Base-by-base conservation (phyloP, 1,139 yeast genomes). In the Diutina ranongensis region DNA sequence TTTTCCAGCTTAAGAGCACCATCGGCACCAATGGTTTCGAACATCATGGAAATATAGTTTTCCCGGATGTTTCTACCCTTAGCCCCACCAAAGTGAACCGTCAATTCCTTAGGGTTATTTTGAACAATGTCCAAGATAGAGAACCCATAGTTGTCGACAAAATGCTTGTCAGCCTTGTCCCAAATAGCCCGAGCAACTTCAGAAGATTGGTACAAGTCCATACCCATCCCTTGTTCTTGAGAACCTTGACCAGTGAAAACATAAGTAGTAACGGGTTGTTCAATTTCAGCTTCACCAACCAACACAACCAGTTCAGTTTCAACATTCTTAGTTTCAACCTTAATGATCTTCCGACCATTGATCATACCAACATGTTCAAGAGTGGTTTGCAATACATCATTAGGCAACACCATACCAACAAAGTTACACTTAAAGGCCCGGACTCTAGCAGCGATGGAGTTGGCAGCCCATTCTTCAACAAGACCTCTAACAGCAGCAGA, bases 181-280 rank as follows among this genome's bases (percentile, higher is more conserved):
- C 99, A 92, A 52, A 92, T 97, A 52, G 78, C 80, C 59, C 81
- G 82, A 49, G 99, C 98, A 63, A 94, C 97, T 40, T 78, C 87
- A 47, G 96, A 85, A 45, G 87, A 76, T 53, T 80, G 82, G 67
- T 92, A 92, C 62, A 92, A 76, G 67, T 94, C 98, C 99, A 92
- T 92, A 73, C 99, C 98, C 99, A 92, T 92, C 63, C 97, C 97
- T 73, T 94, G 98, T 67, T 94, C 98, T 71, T 92, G 98, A 50
- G 98, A 89, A 64, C 99, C 99, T 75, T 92, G 99, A 63, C 98
- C 99, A 55, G 99, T 92, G 71, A 94, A 92, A 49, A 92, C 96
- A 63, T 85, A 92, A 18, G 98, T 83, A 45, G 98, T 86, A 49
- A 83, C 83, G 45, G 99, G 98, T 70, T 92, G 98, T 58, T 92